Base-by-base conservation (phyloP, 495 filamentous ascomycete genomes). In the Neurospora tetrasperma region DNA sequence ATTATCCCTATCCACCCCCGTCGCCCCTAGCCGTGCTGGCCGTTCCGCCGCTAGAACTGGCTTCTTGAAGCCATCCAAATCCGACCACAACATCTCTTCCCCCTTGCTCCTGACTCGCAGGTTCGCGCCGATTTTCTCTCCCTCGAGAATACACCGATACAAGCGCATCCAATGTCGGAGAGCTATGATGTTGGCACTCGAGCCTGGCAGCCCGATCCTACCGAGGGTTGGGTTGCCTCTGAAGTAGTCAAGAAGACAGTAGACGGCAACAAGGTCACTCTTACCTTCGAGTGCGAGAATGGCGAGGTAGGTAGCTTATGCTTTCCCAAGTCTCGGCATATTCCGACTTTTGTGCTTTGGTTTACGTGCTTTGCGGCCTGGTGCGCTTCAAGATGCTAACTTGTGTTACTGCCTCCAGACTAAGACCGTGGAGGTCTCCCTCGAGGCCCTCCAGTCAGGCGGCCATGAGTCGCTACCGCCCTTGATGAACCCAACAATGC, bases 401-500 rank as follows among this genome's bases (percentile, higher is more conserved):
- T 23, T 54, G 8, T 44, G 75, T 71, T 42, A 71, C 59, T 73
- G 27, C 35, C 31, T 59, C 35, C 73, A 97, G 94, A 88, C 88
- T 76, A 95, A 90, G 82, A 89, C 85, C n/a, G 78, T 97, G 69
- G 90, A 92, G 82, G 94, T 96, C 72, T 94, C 94, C 12, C 81
- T 91, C 74, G 89, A 90, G 76, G 93, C 89, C 75, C 85, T 99
- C 74, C 89, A 94, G 82, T 84, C 85, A 71, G 83, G 85, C 74
- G 85, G 82, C 71, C 90, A 94, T 80, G 88, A 89, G 76, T 89
- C 90, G 75, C 85, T 98, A 62, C 96, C 96, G 11, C 96, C 96
- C 48, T 83, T 98, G 76, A 98, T 98, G 96, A 99, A 99, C 79
- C 96, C 96, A 69, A 88, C 95, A 38, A 96, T 99, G 89, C 90